These are phyloP conservation scores for Euphrasia arctica DNA, from an alignment of 305 asterid species.

Conservation along the genomic window DNA sequence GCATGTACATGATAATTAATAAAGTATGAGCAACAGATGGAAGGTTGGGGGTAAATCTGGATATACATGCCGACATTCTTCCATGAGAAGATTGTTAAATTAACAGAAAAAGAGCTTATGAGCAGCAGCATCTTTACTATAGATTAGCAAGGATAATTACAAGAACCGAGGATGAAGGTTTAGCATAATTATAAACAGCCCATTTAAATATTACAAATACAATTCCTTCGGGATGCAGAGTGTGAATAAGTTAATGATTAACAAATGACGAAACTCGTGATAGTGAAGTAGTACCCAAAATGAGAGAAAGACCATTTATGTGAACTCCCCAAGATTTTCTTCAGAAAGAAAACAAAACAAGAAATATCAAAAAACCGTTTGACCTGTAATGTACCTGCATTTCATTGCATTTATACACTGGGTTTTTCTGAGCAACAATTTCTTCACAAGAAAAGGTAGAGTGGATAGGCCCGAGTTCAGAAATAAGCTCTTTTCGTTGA, in stretches of 20 bases:
- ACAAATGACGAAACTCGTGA: no score
- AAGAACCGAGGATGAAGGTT: background rate
- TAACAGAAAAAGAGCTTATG: no score
- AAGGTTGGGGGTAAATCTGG: slow-evolving; percentile 8
- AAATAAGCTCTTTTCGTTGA: slow-evolving; percentile 51
- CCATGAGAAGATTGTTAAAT: background rate
- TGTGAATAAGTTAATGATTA: no score
- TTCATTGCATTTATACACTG: slow-evolving; percentile 73
- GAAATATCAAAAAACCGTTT: background rate
- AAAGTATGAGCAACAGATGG: background rate
- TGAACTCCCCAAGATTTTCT: background rate
- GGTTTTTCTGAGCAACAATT: slow-evolving; percentile 56
- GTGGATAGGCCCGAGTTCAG: slow-evolving; percentile 68
- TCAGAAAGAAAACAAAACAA: background rate
- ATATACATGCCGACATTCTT: background rate
- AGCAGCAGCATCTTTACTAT: background rate
- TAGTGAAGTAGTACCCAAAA: background rate
- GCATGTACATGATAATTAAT: slow-evolving; percentile 25
- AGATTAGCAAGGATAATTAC: background rate
- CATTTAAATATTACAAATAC: background rate
- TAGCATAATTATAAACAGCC: background rate
- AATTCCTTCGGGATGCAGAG: background rate
- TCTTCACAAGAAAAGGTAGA: slow-evolving; percentile 51
- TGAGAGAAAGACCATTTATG: background rate
- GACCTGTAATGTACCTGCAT: slow-evolving; percentile 50